Percentiles rank a stretch among this genome's conserved stretches.
These are phyloP conservation scores for Pythium guiyangense DNA, from an alignment of 352 stramenopile genomes.

Conservation along the genomic window DNA sequence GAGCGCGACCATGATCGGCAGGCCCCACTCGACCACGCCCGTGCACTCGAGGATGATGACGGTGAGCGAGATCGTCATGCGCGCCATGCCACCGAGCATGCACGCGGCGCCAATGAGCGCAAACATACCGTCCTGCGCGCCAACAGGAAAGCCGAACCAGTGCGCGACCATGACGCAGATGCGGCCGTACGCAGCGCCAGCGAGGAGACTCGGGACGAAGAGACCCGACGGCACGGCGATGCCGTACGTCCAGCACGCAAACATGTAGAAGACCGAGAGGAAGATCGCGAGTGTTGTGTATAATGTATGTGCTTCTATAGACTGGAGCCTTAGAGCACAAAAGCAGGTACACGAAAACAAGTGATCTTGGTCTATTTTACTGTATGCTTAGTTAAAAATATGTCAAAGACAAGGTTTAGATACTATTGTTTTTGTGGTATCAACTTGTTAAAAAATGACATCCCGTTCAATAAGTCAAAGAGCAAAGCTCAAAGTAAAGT, in stretches of 20 bases:
- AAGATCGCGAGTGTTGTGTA: constrained; percentile 95
- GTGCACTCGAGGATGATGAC: constrained; percentile 99
- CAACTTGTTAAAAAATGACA: too few relatives aligned
- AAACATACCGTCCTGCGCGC: constrained; percentile 91
- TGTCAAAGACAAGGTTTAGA: too few relatives aligned
- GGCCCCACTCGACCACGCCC: constrained; percentile 97
- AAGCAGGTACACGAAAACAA: too few relatives aligned
- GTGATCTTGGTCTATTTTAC: too few relatives aligned
- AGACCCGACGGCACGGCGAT: constrained; percentile 96
- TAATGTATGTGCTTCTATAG: too few relatives aligned
- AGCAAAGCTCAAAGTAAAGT: too few relatives aligned
- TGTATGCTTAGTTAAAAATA: too few relatives aligned
- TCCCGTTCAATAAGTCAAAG: too few relatives aligned
- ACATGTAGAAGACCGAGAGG: constrained; percentile 92
- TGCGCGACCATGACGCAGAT: constrained; percentile 69
- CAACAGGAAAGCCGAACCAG: constrained; percentile 54
- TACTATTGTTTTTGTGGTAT: too few relatives aligned
- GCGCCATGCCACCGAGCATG: constrained; percentile 94
- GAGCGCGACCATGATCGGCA: constrained; percentile 97
- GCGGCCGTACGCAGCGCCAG: constrained; percentile 93
- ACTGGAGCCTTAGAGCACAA: too few relatives aligned
- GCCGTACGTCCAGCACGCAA: constrained; percentile 95
- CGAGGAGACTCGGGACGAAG: constrained; percentile 95
- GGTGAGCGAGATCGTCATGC: constrained; percentile 98
- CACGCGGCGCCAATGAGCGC: constrained; percentile 95